Base-by-base conservation (phyloP, 1,284 basidiomycete species). In the Cutaneotrichosporon sp. region DNA sequence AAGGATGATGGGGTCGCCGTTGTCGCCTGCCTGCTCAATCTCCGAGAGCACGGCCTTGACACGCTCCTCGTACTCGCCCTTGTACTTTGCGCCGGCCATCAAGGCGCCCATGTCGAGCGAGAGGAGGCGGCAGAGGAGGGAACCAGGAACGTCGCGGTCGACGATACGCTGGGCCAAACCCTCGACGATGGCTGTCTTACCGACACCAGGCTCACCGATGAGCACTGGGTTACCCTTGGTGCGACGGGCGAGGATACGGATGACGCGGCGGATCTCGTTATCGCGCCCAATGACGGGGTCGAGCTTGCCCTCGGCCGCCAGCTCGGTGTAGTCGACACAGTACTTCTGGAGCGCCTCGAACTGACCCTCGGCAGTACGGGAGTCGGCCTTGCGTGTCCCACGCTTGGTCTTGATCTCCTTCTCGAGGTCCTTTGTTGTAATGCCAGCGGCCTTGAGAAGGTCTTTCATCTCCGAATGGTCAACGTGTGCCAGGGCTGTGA, bases 21-120 rank as follows among this genome's bases (percentile, higher is more conserved):
- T 87, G 62, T 93, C 88, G 0, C 88, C 84, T 5, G 91, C 87
- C 81, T 97, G 95, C 80, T 98, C 96, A 67, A 98, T 89, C 81
- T 99, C 97, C 78, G 79, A 75, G 58, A 98, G 83, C 65, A 98
- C 92, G 14, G 89, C 84, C 81, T 97, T 98, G 81, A 98, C 88
- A 56, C 96, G 90, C 78, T 99, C 96, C 81, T 99, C 96, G 81
- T 95, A 99, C 82, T 98, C 93, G 65, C 95, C 95, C 80, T 92
- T 93, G 83, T 92, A 96, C 79, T 92, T 94, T 46, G 82, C 95
- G 60, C 96, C 93, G 7, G 94, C 92, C 90, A 95, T 96, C 65
- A 97, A 85, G 0, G 94, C 91, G 69, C 93, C 96, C 88, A 97
- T 90, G 78, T 97, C 95, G 57, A 82, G 75, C 11, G 80, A 72